Base-by-base conservation (phyloP, 2,329 filamentous ascomycete species). In the Microsporum ferrugineum region DNA sequence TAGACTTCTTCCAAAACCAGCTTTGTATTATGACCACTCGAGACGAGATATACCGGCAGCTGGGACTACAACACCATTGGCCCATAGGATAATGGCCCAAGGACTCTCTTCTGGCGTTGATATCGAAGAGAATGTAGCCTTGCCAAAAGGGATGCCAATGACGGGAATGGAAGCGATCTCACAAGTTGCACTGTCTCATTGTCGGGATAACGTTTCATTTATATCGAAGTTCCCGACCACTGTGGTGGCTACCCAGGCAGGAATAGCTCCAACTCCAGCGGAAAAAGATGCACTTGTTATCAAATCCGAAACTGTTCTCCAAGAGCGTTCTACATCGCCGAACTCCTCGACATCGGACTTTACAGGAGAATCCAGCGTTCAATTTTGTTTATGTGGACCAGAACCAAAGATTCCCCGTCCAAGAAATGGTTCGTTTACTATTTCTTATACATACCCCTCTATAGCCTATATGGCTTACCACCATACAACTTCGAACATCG, bases 361-460 rank as follows among this genome's bases (percentile, higher is more conserved):
- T 23, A 72, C 73, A 14, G 75, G 71, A 62, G 77, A 79, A 38
- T 74, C 74, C 31, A 71, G 71, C 57, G 71, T 74, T 33, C 79
- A 84, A 65, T 82, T 87, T 64, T 88, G 85, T 73, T 80, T 88
- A 67, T 88, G 85, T 72, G 84, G 86, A 68, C 84, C 84, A 43
- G 85, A 87, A 68, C 85, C 84, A 29, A 88, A 88, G 72, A 87
- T 88, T 63, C 85, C 85, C 62, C 78, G 85, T 67, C 85, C 85
- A 66, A 81, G 85, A 73, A 88, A 88, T 78, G 84, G 85, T 87
- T 75, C 75, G 84, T 78, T 55, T 45, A 60, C 65, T 58, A 57
- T 56, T 61, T 63, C 61, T 12, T 57, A 64, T 36, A 12, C 57
- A 60, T 67, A 61, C 53, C 45, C 10, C 23, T 58, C 62, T 55